Evolutionary conservation across 257 asterid species (phyloP).

Genomic region (Nicotiana undulata): DNA sequence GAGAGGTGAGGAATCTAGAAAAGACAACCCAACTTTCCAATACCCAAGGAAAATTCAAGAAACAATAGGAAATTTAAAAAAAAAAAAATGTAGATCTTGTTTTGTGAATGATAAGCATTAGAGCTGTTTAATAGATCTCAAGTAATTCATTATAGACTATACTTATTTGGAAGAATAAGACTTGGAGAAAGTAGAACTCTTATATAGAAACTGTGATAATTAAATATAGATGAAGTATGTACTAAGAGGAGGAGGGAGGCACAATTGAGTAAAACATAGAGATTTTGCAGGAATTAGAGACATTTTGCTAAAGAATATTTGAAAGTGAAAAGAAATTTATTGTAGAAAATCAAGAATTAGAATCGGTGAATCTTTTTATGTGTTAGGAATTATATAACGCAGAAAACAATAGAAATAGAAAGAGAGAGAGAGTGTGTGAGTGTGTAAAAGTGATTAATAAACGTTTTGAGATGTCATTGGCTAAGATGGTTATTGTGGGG

Average conservation of each 20-base stretch:
- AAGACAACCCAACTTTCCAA: conserved; percentile 49
- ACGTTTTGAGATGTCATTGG: conserved; percentile 41
- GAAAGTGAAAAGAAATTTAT: background rate
- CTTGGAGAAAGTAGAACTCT: background rate
- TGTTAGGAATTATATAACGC: background rate
- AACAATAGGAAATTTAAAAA: conserved; percentile 4
- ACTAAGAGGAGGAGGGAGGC: background rate
- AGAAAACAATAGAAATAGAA: background rate
- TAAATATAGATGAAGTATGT: background rate
- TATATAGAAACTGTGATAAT: background rate
- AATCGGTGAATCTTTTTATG: background rate
- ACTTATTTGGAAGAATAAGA: background rate
- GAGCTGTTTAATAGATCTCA: conserved; percentile 15
- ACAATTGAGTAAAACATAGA: background rate
- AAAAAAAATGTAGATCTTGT: conserved; percentile 32
- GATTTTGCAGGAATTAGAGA: background rate
- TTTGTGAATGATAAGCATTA: conserved; percentile 16
- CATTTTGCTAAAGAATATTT: background rate
- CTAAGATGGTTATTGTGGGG: conserved; percentile 41
- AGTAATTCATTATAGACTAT: background rate
- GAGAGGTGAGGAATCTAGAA: conserved; percentile 55
- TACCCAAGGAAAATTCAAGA: conserved; percentile 33
- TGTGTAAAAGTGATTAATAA: background rate
- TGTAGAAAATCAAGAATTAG: background rate
- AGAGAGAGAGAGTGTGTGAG: background rate